Base-by-base conservation (phyloP, 2,329 filamentous ascomycete species). In the Nemania sp. region DNA sequence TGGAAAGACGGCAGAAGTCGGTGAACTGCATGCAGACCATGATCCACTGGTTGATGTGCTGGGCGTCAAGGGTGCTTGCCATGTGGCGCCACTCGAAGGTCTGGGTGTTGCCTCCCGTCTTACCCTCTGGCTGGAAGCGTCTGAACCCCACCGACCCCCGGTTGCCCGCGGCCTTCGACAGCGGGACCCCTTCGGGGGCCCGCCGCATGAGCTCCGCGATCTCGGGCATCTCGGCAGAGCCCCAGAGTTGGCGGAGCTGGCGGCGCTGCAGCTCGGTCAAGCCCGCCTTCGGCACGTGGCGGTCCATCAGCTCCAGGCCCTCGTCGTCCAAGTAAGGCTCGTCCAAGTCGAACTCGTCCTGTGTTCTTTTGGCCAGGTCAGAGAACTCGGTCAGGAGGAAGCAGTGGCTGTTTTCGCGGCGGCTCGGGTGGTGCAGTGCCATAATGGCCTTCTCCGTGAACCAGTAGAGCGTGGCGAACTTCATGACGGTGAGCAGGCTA, bases 31-130 rank as follows among this genome's bases (percentile, higher is more conserved):
- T 13, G 37, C 67, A 71, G n/a, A 64, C 53, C 15, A 60, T 51
- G 4, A 63, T 45, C 70, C 70, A 72, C 11, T 54, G 57, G 7
- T 64, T 57, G 51, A 72, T 71, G 10, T 62, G 57, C 0, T 57
- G 21, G 7, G 65, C 66, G 17, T 71, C 67, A 7, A 70, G 25
- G 17, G 63, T 63, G 11, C 67, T 66, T 12, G 58, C 58, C 69
- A 70, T 70, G 46, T 72, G 70, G 6, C 70, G 66, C 46, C 65
- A 71, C 55, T 72, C 68, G 25, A 72, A 66, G 0, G 69, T 72
- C 40, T 70, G 66, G 0, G 60, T 63, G 17, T 72, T 70, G 0
- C 68, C 67, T 18, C 66, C 65, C 1, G 52, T 49, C n/a, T 53
- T 62, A 0, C 60, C 65, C 0, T 51, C 57, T 3, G 68, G 62